Conservation (phyloP, 1,284 basidiomycete genomes). For the Ceratobasidium sp. region DNA sequence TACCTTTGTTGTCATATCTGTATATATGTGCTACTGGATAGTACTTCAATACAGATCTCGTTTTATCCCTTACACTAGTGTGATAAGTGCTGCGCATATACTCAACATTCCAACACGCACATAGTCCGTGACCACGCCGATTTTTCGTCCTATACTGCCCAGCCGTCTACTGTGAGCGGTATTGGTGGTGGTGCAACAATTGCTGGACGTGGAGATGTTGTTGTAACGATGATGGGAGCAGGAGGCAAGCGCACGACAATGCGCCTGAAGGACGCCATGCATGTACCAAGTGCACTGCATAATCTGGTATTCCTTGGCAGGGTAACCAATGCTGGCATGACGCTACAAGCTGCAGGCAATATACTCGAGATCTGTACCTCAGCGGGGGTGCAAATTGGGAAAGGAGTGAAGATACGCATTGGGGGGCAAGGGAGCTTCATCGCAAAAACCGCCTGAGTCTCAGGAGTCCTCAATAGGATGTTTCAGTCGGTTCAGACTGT, state of each 20-base stretch:
- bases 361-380: neutral
- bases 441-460: no score
- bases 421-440: neutral
- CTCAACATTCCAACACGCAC: neutral
- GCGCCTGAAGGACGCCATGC: neutral
- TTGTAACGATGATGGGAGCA: neutral
- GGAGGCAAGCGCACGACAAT: neutral
- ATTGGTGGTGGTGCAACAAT: neutral
- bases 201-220: neutral
- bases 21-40: no score
- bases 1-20: no score
- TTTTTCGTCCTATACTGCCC: neutral
- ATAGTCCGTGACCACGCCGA: neutral
- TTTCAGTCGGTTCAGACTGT: no score
- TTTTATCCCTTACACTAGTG: no score
- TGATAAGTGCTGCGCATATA: no score
- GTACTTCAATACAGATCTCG: no score
- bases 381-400: neutral
- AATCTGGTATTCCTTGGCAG: neutral
- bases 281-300: neutral
- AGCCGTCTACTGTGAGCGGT: neutral
- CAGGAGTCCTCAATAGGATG: no score
- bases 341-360: neutral
- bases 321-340: constrained; percentile 10
- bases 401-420: neutral